A percentile compares a stretch with the other conserved stretches of the same genome.
Evolutionary conservation across 2,329 filamentous ascomycete species (phyloP).

Genomic region (Botrytis medusae): DNA sequence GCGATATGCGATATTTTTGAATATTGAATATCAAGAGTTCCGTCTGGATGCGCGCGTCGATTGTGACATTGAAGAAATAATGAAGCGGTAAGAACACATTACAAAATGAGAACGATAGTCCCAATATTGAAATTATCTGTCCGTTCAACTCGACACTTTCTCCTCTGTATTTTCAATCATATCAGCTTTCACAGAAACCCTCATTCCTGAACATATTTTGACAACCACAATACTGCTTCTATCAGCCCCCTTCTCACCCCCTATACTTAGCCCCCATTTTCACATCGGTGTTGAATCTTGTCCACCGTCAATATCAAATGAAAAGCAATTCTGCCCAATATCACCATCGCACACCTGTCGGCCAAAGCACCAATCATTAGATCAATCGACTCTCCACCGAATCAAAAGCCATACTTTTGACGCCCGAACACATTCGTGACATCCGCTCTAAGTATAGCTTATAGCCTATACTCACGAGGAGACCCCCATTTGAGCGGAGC

Average conservation of each 20-base stretch:
- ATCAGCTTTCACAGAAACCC: constrained; percentile 4
- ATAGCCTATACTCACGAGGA: constrained; percentile 26
- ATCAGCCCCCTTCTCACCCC: not conserved
- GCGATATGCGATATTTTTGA: not conserved
- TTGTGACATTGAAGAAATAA: not conserved
- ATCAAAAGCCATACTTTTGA: constrained; percentile 20
- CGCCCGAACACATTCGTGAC: constrained; percentile 26
- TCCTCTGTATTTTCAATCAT: not conserved
- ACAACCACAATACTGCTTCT: not conserved
- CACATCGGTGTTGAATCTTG: not conserved
- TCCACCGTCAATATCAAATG: not conserved
- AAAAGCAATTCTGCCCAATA: constrained; percentile 16
- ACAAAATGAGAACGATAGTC: constrained; percentile 13
- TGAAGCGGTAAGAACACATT: constrained; percentile 1
- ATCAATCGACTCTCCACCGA: constrained; percentile 10
- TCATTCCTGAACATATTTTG: not conserved
- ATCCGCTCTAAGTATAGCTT: constrained; percentile 32
- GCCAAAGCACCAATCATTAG: constrained; percentile 17
- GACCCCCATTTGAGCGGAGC: constrained; percentile 16
- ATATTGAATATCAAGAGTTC: not conserved
- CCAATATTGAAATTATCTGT: not conserved
- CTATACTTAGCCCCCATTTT: constrained; percentile 18
- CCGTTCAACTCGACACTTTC: not conserved
- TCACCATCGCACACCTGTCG: not conserved
- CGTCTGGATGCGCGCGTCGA: constrained; percentile 8